These are phyloP conservation scores for Stagonosporopsis chrysanthemi DNA, from an alignment of 2,329 filamentous ascomycete genomes.

Conservation along the genomic window DNA sequence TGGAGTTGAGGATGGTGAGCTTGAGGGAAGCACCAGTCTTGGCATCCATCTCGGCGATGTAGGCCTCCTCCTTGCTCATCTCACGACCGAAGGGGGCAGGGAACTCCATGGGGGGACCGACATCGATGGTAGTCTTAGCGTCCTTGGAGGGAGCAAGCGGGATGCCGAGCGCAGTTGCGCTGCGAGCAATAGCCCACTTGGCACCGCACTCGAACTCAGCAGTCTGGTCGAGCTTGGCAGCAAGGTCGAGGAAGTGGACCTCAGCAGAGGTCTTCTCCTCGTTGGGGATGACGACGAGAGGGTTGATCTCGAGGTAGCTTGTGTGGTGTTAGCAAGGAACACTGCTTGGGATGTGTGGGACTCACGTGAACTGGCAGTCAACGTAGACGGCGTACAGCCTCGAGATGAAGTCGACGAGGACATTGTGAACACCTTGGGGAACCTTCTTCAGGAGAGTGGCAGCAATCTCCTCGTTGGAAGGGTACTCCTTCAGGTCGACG, in stretches of 20 bases:
- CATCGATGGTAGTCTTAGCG: constrained; percentile 89
- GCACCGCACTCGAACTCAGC: constrained; percentile 99
- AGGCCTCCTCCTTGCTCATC: constrained; percentile 97
- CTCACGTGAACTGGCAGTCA: constrained; percentile 94
- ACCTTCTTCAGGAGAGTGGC: constrained; percentile 87
- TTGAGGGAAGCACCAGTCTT: constrained; percentile 99
- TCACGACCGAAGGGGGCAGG: constrained; percentile 98
- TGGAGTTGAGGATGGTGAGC: constrained; percentile 91
- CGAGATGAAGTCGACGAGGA: constrained; percentile 98
- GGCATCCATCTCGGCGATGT: constrained; percentile 97
- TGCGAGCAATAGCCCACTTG: constrained; percentile 97
- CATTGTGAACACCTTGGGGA: constrained; percentile 93
- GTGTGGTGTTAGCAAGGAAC: constrained; percentile 23
- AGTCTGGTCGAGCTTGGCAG: constrained; percentile 98
- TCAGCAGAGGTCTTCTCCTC: constrained; percentile 88
- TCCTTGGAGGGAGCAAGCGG: constrained; percentile 67
- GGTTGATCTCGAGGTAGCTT: constrained; percentile 98
- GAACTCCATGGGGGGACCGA: constrained; percentile 98
- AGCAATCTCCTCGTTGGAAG: constrained; percentile 94
- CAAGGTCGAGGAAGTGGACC: constrained; percentile 97
- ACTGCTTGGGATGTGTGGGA: neutral
- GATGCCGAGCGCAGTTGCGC: constrained; percentile 85
- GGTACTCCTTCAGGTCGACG: constrained; percentile 92
- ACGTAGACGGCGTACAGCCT: constrained; percentile 98
- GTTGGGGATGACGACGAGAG: constrained; percentile 96